These are phyloP conservation scores for Amyloporia xantha DNA, from an alignment of 768 basidiomycete genomes.

Conservation along the genomic window DNA sequence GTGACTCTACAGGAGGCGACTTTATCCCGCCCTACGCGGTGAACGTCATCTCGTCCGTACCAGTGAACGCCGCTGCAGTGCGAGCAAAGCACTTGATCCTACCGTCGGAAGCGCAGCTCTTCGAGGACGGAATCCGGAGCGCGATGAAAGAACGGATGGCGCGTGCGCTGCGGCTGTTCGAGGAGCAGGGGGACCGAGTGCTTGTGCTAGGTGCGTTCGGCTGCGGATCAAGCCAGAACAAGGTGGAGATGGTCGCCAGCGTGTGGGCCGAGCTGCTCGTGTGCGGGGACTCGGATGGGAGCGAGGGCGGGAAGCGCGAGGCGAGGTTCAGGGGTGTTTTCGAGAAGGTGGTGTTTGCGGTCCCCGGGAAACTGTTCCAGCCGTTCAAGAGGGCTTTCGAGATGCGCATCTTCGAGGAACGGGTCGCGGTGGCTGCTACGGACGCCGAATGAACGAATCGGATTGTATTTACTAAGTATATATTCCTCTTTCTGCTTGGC, in stretches of 20 bases:
- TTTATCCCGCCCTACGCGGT: conserved; percentile 34
- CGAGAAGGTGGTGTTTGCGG: conserved; percentile 37
- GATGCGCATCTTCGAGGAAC: conserved; percentile 32
- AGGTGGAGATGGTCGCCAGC: conserved; percentile 33
- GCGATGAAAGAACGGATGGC: conserved; percentile 46
- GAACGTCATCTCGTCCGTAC: conserved; percentile 35
- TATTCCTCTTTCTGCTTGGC: no score
- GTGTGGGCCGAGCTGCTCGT: conserved; percentile 42
- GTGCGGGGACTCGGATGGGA: conserved; percentile 23
- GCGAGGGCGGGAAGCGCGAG: conserved; percentile 13
- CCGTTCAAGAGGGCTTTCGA: conserved; percentile 36
- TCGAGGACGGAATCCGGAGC: conserved; percentile 32
- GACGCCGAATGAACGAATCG: background rate
- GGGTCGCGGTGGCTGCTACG: conserved; percentile 18
- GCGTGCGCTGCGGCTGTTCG: conserved; percentile 36
- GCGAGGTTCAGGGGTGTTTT: conserved; percentile 36
- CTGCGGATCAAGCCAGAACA: conserved; percentile 36
- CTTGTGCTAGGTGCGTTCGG: conserved; percentile 42
- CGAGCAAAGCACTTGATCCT: conserved; percentile 31
- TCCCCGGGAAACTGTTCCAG: conserved; percentile 30
- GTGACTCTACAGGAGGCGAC: conserved; percentile 16
- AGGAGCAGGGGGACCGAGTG: conserved; percentile 31
- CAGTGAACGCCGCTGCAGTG: conserved; percentile 38
- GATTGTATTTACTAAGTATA: no score
- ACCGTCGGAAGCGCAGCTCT: conserved; percentile 27